Conservation (phyloP, 2,329 filamentous ascomycete genomes). For the Conoideocrella luteorostrata region DNA sequence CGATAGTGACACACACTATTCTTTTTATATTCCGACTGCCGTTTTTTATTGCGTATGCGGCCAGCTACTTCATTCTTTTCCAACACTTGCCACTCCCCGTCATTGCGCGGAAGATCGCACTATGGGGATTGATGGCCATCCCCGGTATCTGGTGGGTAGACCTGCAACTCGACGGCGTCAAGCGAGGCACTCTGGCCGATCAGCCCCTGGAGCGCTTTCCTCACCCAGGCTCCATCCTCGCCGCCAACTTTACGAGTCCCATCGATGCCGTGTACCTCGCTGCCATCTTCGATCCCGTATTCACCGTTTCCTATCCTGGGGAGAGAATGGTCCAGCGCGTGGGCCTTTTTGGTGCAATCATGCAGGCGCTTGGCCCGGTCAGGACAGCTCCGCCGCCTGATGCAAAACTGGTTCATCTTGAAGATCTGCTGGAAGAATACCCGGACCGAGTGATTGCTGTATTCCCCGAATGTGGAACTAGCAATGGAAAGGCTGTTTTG, state of each 20-base stretch:
- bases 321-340: conserved; percentile 69
- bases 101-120: conserved; percentile 67
- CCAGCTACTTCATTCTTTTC: conserved; percentile 72
- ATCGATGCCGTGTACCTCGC: conserved; percentile 91
- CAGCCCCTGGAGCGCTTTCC: conserved; percentile 71
- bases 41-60: conserved; percentile 60
- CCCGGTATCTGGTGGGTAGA: conserved; percentile 98
- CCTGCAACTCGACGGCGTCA: conserved; percentile 94
- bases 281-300: conserved; percentile 92
- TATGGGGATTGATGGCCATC: conserved; percentile 83
- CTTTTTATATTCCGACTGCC: conserved; percentile 79
- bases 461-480: conserved; percentile 91
- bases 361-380: conserved; percentile 62
- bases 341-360: conserved; percentile 67
- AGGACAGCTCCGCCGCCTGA: conserved; percentile 37
- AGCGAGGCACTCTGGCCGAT: conserved; percentile 77
- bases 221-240: conserved; percentile 73
- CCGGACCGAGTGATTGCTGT: conserved; percentile 74
- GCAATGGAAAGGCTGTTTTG: conserved; percentile 85
- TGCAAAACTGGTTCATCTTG: conserved; percentile 52
- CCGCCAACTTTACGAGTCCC: conserved; percentile 84
- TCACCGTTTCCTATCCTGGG: conserved; percentile 76
- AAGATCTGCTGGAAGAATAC: conserved; percentile 57
- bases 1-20: conserved; percentile 58
- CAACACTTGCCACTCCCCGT: conserved; percentile 68